phyloP scores from a whole-genome alignment of 164 flowering plant species.

The Sextonia rubra region DNA sequence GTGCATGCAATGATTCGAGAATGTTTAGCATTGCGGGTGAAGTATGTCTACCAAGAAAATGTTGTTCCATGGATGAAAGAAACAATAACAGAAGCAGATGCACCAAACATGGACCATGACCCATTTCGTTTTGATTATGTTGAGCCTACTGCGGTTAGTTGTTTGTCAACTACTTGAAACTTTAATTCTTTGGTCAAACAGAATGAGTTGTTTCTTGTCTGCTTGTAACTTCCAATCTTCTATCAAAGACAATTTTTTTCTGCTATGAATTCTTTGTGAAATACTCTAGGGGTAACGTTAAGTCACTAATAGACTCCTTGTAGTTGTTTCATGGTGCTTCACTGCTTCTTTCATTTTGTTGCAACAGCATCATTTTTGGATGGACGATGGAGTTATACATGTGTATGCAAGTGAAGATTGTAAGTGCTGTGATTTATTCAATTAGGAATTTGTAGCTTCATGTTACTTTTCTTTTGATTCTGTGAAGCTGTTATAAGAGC shows the following conservation, averaged over 20 bases:
- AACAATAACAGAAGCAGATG: slow-evolving; percentile 18
- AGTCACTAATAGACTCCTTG: neutral
- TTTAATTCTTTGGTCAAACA: too few species aligned
- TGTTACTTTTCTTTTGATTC: neutral
- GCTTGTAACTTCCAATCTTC: neutral
- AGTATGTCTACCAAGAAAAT: slow-evolving; percentile 51
- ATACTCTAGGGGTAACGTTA: neutral
- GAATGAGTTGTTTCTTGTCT: slow-evolving; percentile 2
- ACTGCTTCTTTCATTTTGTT: slow-evolving; percentile 7
- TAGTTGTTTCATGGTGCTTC: slow-evolving; percentile 3
- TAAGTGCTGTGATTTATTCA: slow-evolving; percentile 18
- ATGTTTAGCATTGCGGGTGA: slow-evolving; percentile 55
- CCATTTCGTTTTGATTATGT: slow-evolving; percentile 53
- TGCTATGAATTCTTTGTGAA: neutral
- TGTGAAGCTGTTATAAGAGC: neutral
- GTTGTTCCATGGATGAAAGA: slow-evolving; percentile 52
- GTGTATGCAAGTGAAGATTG: slow-evolving; percentile 60
- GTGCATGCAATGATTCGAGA: slow-evolving; percentile 47
- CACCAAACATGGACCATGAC: slow-evolving; percentile 25
- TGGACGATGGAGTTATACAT: slow-evolving; percentile 81
- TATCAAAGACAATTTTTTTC: neutral
- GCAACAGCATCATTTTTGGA: slow-evolving; percentile 59
- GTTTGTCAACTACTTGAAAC: neutral
- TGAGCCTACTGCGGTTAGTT: slow-evolving; percentile 47
- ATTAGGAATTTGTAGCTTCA: neutral